Percentiles rank a stretch among this genome's conserved stretches.
Conservation (phyloP, 2,329 filamentous ascomycete genomes). For the Biscogniauxia sp. region DNA sequence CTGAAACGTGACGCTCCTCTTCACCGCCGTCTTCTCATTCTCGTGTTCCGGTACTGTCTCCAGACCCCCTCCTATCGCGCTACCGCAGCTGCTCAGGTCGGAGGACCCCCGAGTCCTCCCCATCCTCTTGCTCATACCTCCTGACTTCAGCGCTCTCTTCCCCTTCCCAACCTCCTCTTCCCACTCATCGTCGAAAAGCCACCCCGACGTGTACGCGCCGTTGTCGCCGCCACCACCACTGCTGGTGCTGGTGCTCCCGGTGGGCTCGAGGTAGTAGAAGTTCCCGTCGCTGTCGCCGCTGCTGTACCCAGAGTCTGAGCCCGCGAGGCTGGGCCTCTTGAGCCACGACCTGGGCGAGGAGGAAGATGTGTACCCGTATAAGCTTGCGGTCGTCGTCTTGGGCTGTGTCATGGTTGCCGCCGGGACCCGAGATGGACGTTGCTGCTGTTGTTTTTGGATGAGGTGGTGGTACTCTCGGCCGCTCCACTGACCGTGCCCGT, state of each 20-base stretch:
- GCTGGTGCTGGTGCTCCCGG: background rate
- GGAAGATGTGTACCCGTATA: background rate
- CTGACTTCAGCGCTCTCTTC: background rate
- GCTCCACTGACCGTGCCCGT: background rate
- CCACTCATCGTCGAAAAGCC: background rate
- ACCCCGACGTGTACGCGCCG: background rate
- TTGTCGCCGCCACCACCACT: too few relatives aligned
- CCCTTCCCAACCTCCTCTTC: background rate
- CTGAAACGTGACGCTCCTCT: constrained; percentile 19
- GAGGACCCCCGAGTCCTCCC: constrained; percentile 6
- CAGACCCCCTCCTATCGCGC: constrained; percentile 3
- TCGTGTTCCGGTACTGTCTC: background rate
- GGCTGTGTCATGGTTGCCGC: constrained; percentile 13
- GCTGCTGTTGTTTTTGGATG: constrained; percentile 3
- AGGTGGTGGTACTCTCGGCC: background rate
- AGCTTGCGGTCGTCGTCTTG: constrained; percentile 15
- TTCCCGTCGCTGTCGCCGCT: constrained; percentile 7
- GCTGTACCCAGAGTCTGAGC: constrained; percentile 8
- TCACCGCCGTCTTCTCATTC: constrained; percentile 2
- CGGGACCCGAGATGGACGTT: background rate
- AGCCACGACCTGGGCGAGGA: background rate
- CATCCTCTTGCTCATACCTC: background rate
- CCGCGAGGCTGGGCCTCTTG: constrained; percentile 4
- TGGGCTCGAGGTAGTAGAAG: constrained; percentile 16
- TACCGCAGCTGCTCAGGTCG: constrained; percentile 2